Evolutionary conservation across 2,329 filamentous ascomycete genomes (phyloP), one percentile per base, ranked within the genome.

Genomic region (Didymosphaeria variabile): DNA sequence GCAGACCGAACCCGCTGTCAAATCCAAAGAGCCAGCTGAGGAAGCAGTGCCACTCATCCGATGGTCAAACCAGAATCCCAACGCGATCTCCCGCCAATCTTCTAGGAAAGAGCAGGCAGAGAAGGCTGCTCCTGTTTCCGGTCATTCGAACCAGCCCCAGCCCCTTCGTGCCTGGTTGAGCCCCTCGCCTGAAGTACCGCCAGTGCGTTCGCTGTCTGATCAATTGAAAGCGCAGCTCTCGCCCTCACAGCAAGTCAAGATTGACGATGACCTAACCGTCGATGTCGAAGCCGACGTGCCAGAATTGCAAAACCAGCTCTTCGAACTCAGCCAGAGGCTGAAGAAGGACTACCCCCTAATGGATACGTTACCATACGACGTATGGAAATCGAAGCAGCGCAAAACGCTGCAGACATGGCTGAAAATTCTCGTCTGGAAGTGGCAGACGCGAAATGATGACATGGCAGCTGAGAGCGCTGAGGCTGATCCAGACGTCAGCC

Each of bases 341-440:
- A 63, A 62, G 12, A 61, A 51, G 4, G 63, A 67, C 3, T 73
- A 70, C 38, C 73, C 73, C 1, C 62, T 66, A 2, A 68, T 76
- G 51, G 70, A 74, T 31, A 60, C 52, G 2, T 62, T 76, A 0
- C 74, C 74, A 0, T 71, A 68, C 52, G 62, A 70, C 5, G 65
- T 74, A 6, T 73, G 66, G 69, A 66, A 51, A 1, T 66, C 63
- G 3, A 66, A 62, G 10, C 68, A 71, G 31, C 60, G 60, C 17
- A 55, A 61, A 9, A 67, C 66, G 0, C 34, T 75, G n/a, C 65
- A 67, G 44, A 72, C 64, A 1, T 77, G 72, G 71, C 61, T 76
- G 0, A 73, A 67, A 53, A 70, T 76, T 13, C 45, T 77, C 0
- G 47, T 67, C 0, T 59, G 45, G 7, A 65, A 71, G 46, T 77